These are phyloP conservation scores for Aciculoconidium aculeatum DNA, from an alignment of 805 yeast species.

Conservation along the genomic window DNA sequence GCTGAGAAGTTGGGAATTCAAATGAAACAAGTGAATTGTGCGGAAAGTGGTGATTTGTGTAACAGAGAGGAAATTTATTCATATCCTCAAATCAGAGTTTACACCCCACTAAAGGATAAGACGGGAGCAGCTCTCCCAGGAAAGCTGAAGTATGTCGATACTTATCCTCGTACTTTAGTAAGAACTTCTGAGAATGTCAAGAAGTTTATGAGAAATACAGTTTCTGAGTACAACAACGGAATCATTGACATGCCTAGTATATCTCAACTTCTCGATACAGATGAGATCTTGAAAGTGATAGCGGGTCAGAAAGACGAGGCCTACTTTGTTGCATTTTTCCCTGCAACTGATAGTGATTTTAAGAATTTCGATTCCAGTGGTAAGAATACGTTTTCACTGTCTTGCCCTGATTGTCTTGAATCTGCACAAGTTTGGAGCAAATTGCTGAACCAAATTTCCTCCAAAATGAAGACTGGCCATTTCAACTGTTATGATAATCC, in stretches of 20 bases:
- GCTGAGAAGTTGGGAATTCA: conserved; percentile 40
- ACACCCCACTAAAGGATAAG: conserved; percentile 46
- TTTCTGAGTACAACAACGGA: conserved; percentile 39
- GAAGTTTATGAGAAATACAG: conserved; percentile 50
- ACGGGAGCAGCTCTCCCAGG: conserved; percentile 20
- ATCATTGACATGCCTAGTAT: conserved; percentile 34
- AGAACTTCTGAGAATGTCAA: conserved; percentile 46
- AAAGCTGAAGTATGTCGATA: conserved; percentile 25
- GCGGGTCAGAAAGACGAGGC: conserved; percentile 49
- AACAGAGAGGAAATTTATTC: conserved; percentile 50
- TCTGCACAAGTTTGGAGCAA: conserved; percentile 54
- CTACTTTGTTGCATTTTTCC: conserved; percentile 60
- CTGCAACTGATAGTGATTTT: conserved; percentile 42
- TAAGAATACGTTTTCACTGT: conserved; percentile 28
- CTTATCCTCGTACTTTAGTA: conserved; percentile 43
- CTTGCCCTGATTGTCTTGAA: conserved; percentile 46
- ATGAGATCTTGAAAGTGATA: conserved; percentile 41
- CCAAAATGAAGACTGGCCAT: conserved; percentile 43
- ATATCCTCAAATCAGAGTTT: conserved; percentile 72
- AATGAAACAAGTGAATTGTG: conserved; percentile 80
- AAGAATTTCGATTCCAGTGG: conserved; percentile 23
- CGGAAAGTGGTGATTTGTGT: conserved; percentile 83
- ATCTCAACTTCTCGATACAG: conserved; percentile 34
- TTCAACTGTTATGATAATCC: conserved; percentile 52
- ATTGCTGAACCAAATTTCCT: conserved; percentile 43